phyloP scores from a whole-genome alignment of 2,329 filamentous ascomycete genomes.

The Parafenestella ontariensis region DNA sequence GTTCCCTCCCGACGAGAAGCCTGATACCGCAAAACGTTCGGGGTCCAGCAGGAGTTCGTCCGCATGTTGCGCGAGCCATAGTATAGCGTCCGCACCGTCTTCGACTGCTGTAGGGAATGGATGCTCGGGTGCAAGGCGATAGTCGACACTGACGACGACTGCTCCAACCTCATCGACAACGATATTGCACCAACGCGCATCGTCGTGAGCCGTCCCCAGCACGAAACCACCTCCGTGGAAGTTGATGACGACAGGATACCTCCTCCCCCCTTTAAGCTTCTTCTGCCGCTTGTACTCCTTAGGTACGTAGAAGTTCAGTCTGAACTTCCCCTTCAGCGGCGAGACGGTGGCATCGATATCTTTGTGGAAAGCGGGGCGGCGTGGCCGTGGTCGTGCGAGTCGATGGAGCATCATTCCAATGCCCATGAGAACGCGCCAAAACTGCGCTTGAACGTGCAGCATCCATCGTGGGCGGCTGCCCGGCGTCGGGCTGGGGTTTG shows the following conservation, averaged over 20 bases:
- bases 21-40: slow-evolving; percentile 64
- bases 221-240: slow-evolving; percentile 71
- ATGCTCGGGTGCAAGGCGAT: slow-evolving; percentile 66
- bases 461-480: slow-evolving; percentile 61
- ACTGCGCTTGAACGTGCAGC: slow-evolving; percentile 67
- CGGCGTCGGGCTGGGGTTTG: slow-evolving; percentile 17
- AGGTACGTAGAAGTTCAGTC: slow-evolving; percentile 68
- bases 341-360: slow-evolving; percentile 61
- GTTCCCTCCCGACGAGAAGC: slow-evolving; percentile 70
- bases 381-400: slow-evolving; percentile 66
- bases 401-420: slow-evolving; percentile 74
- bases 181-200: slow-evolving; percentile 65
- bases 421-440: slow-evolving; percentile 72
- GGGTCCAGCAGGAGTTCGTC: slow-evolving; percentile 64
- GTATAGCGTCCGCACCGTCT: slow-evolving; percentile 67
- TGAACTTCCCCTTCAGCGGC: slow-evolving; percentile 55
- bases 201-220: slow-evolving; percentile 65
- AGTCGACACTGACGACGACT: slow-evolving; percentile 67
- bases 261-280: slow-evolving; percentile 50
- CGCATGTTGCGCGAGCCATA: slow-evolving; percentile 65
- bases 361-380: slow-evolving; percentile 65
- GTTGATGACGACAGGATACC: slow-evolving; percentile 66
- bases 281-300: slow-evolving; percentile 55
- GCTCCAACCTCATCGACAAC: slow-evolving; percentile 64
- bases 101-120: slow-evolving; percentile 70